Percentiles rank a stretch among this genome's conserved stretches.
Conservation (phyloP, 805 yeast species). For the Zygosaccharomyces bisporus region DNA sequence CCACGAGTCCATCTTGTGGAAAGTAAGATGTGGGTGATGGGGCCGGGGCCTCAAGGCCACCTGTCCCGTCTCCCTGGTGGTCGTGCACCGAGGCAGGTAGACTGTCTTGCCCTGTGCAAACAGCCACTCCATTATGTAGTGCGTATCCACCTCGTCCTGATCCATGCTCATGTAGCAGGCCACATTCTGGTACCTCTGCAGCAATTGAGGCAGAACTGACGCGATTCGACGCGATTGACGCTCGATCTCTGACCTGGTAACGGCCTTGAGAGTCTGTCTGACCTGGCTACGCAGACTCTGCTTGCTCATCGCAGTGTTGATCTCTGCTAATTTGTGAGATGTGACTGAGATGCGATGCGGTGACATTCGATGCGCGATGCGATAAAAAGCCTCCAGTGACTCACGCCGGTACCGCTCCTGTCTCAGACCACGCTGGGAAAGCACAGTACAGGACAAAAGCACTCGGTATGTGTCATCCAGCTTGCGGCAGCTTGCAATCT, state of each 20-base stretch:
- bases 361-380: background rate
- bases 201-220: constrained; percentile 14
- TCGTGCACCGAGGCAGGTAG: constrained; percentile 54
- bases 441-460: background rate
- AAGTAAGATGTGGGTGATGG: constrained; percentile 47
- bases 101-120: constrained; percentile 49
- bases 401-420: constrained; percentile 10
- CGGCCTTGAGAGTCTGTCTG: constrained; percentile 12
- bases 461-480: background rate
- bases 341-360: background rate
- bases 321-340: background rate
- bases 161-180: constrained; percentile 81
- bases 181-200: constrained; percentile 33
- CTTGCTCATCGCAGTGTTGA: constrained; percentile 16
- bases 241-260: constrained; percentile 22
- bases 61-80: constrained; percentile 33
- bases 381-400: constrained; percentile 2
- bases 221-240: constrained; percentile 30
- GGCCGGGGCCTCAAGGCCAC: constrained; percentile 20
- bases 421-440: constrained; percentile 1
- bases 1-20: constrained; percentile 47
- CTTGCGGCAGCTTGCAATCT: background rate
- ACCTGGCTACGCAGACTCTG: constrained; percentile 24
- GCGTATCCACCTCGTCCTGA: constrained; percentile 61
- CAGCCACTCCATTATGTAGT: constrained; percentile 47